Conservation (phyloP, 495 filamentous ascomycete genomes). For the Neurospora africana region DNA sequence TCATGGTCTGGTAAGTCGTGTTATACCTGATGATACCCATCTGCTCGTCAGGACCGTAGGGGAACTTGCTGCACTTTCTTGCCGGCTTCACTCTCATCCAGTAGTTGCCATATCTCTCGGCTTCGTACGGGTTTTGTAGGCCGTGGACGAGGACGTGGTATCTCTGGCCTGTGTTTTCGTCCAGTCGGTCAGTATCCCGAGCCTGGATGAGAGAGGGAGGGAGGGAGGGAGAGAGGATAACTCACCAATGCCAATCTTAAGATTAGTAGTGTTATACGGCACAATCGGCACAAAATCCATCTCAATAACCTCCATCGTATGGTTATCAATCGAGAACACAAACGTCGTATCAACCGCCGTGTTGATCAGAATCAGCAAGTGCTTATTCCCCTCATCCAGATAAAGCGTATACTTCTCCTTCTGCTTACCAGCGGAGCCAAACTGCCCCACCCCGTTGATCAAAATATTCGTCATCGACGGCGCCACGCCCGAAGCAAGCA, state of each 20-base stretch:
- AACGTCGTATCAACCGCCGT: conserved; percentile 35
- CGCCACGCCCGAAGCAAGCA: conserved; percentile 21
- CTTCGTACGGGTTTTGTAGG: conserved; percentile 26
- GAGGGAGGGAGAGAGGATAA: neutral
- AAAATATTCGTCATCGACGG: conserved; percentile 30
- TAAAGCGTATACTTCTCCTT: conserved; percentile 20
- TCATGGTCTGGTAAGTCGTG: neutral
- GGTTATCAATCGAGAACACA: conserved; percentile 40
- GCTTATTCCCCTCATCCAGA: conserved; percentile 30
- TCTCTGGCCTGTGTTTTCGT: conserved; percentile 34
- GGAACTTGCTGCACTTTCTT: conserved; percentile 1
- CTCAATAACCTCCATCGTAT: conserved; percentile 33
- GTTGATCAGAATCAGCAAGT: conserved; percentile 43
- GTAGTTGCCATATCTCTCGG: conserved; percentile 28
- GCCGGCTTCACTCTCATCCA: conserved; percentile 28
- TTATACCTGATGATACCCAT: conserved; percentile 10
- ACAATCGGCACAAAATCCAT: conserved; percentile 35
- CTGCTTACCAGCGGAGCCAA: neutral
- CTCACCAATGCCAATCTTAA: conserved; percentile 2
- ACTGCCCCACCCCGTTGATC: conserved; percentile 39
- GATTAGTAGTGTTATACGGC: conserved; percentile 28
- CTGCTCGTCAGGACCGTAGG: conserved; percentile 9
- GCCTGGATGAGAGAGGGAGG: no score
- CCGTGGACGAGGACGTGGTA: conserved; percentile 52
- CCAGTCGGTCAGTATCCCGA: no score